These are phyloP conservation scores for Phytopythium cucurbitacearum DNA, from an alignment of 352 stramenopile species.

Conservation along the genomic window DNA sequence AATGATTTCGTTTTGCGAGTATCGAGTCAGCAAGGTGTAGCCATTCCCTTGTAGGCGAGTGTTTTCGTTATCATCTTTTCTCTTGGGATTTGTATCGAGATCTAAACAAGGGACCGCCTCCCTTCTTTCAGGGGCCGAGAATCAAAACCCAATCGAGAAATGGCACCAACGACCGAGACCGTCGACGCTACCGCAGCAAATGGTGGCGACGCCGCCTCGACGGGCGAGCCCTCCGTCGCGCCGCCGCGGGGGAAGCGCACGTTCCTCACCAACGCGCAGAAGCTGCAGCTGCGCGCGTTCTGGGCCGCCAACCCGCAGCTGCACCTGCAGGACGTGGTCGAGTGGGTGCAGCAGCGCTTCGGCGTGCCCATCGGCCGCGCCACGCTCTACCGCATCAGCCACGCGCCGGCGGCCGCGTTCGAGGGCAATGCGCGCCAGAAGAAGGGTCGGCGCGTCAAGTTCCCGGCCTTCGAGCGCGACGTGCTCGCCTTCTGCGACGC, in stretches of 20 bases:
- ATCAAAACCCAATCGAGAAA: too few relatives aligned
- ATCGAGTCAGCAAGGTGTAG: too few relatives aligned
- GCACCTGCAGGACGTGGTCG: constrained; percentile 17
- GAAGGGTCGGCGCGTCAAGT: constrained; percentile 40
- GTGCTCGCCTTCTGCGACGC: constrained; percentile 26
- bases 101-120: too few relatives aligned
- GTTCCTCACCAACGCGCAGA: constrained; percentile 38
- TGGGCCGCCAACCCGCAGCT: constrained; percentile 28
- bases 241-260: constrained; percentile 11
- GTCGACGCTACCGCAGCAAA: too few relatives aligned
- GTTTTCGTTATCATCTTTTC: too few relatives aligned
- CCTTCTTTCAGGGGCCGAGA: too few relatives aligned
- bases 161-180: too few relatives aligned
- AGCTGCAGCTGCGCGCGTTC: constrained; percentile 31
- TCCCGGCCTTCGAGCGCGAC: constrained; percentile 31
- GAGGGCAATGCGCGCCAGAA: constrained; percentile 23
- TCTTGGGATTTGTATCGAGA: too few relatives aligned
- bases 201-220: background rate
- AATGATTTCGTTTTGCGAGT: too few relatives aligned
- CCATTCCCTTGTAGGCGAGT: too few relatives aligned
- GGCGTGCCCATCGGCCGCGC: constrained; percentile 25
- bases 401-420: constrained; percentile 21
- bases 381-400: constrained; percentile 46
- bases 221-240: background rate
- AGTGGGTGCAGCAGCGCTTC: constrained; percentile 35